Evolutionary conservation across 495 filamentous ascomycete genomes (phyloP).

Genomic region (Aspergillus indologenus): DNA sequence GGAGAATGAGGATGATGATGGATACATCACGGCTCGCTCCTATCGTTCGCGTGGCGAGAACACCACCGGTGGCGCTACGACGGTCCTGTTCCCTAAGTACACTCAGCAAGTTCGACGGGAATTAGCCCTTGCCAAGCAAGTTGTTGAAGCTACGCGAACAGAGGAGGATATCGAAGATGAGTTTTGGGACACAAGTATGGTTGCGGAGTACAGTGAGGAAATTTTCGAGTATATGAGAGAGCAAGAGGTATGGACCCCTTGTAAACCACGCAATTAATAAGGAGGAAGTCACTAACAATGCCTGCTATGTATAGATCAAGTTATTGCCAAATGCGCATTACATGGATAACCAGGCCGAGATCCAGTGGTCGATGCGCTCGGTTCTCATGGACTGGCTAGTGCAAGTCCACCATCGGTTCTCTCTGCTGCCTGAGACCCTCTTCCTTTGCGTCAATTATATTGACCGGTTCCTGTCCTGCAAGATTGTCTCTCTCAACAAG

Average conservation of each 20-base stretch:
- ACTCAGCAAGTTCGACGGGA: slow-evolving; percentile 61
- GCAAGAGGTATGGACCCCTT: slow-evolving; percentile 68
- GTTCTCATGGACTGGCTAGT: slow-evolving; percentile 98
- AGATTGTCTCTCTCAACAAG: slow-evolving; percentile 91
- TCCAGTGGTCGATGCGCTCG: slow-evolving; percentile 97
- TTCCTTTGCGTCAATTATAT: slow-evolving; percentile 94
- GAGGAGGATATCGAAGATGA: slow-evolving; percentile 78
- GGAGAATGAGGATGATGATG: slow-evolving; percentile 78
- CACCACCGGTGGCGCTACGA: slow-evolving; percentile 70
- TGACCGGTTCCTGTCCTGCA: slow-evolving; percentile 91
- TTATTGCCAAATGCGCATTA: slow-evolving; percentile 87
- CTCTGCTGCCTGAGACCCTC: slow-evolving; percentile 86
- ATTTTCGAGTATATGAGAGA: slow-evolving; percentile 89
- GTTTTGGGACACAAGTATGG: slow-evolving; percentile 93
- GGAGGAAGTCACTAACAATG: slow-evolving; percentile 18
- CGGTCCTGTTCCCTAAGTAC: slow-evolving; percentile 68
- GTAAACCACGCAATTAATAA: neutral
- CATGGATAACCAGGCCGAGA: slow-evolving; percentile 96
- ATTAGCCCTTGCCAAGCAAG: slow-evolving; percentile 62
- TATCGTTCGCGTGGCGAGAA: slow-evolving; percentile 73
- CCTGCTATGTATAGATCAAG: slow-evolving; percentile 49
- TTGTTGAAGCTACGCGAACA: slow-evolving; percentile 60
- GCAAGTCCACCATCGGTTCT: slow-evolving; percentile 91
- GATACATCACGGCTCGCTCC: slow-evolving; percentile 73
- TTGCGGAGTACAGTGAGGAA: slow-evolving; percentile 91